A percentile compares a stretch with the other conserved stretches of the same genome.
Conservation (phyloP, 345 rosid species). For the Syzygium oleosum region DNA sequence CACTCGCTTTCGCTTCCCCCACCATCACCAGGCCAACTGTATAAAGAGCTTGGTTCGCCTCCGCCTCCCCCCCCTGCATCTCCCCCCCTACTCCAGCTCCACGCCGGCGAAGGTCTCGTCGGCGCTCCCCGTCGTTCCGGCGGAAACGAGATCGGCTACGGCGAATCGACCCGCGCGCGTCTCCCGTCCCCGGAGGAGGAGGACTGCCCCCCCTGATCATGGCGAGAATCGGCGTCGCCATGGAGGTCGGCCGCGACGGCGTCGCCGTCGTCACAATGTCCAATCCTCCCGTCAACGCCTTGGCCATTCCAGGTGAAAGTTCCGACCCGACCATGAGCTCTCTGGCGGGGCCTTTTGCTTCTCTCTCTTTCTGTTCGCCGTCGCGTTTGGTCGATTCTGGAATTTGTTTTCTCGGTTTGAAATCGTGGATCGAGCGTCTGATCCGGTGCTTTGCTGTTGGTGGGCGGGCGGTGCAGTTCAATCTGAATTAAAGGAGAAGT, state of each 20-base stretch:
- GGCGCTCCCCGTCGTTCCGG: not conserved
- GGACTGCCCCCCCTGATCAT: conserved; percentile 4
- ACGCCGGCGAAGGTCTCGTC: too few relatives aligned
- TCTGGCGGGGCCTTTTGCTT: not conserved
- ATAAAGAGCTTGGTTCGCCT: not conserved
- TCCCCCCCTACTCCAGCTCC: not conserved
- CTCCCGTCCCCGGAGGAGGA: not conserved
- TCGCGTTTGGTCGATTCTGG: not conserved
- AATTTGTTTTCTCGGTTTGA: not conserved
- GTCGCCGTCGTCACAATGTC: conserved; percentile 77
- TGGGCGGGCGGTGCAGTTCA: conserved; percentile 35
- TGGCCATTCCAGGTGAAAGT: conserved; percentile 56
- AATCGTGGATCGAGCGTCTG: not conserved
- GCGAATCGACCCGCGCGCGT: not conserved
- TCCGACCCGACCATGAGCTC: not conserved
- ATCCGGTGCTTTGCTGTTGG: not conserved
- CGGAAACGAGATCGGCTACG: not conserved
- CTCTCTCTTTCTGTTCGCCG: not conserved
- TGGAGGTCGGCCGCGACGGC: conserved; percentile 84
- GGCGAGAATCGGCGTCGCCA: conserved; percentile 45
- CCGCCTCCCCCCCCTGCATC: too few relatives aligned
- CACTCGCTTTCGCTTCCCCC: not conserved
- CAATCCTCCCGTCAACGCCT: conserved; percentile 95
- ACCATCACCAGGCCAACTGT: not conserved
- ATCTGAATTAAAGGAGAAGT: conserved; percentile 64